Evolutionary conservation across 2,329 filamentous ascomycete genomes (phyloP), one percentile per base, ranked within the genome.

Genomic region (Trichoderma arundinaceum): DNA sequence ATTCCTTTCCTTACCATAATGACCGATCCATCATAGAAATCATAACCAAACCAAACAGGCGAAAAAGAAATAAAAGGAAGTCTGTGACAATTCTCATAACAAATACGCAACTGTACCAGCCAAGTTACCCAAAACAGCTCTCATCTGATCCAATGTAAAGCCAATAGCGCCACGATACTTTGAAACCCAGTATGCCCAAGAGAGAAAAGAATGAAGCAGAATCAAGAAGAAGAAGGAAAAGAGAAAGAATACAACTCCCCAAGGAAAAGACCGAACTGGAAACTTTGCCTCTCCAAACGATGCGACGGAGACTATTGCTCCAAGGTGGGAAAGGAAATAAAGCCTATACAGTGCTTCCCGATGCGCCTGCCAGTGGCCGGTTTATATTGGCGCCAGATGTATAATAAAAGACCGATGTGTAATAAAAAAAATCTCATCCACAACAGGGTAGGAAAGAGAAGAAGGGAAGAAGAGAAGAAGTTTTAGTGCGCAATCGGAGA

Each of bases 341-440:
- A n/a, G 39, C 51, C 51, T 66, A 41, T 64, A 64, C 64, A 33
- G 49, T 64, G 65, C 44, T 49, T 63, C 59, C 64, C 39, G n/a
- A 22, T 62, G 64, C 64, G 64, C 64, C 64, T 57, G 22, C 46
- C 53, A 48, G 13, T 46, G 33, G 35, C 59, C 52, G 19, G 32
- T 66, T 35, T 63, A 46, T 54, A n/a, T 17, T 22, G 56, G 56
- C 57, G 49, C 64, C 52, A 52, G 44, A 35, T 10, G 51, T 60
- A 22, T 39, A 41, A 48, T 5, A 60, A 57, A 57, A 17, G 43
- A 39, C 17, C 49, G 13, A 39, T 28, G 44, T 15, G 10, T 13
- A 5, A 15, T 4, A 12, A 32, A 13, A 39, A 53, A 35, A 33
- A 43, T 4, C 13, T 35, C 17, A 15, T 39, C 43, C 19, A 46